Percentiles rank a stretch among this genome's conserved stretches.
phyloP scores from a whole-genome alignment of 2,329 filamentous ascomycete genomes.

The Venturia asperata region DNA sequence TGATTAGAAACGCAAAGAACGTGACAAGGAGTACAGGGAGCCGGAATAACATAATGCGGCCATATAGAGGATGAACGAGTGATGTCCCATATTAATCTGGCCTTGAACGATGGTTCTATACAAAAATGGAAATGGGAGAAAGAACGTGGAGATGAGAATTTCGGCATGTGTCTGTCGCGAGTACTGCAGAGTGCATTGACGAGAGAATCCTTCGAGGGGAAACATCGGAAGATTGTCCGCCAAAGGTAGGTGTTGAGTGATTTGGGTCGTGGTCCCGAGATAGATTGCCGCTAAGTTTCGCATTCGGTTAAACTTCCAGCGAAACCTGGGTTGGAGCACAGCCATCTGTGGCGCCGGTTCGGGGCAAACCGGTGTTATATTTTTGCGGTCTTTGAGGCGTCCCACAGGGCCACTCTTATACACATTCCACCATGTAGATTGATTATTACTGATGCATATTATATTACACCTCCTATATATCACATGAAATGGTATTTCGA shows the following conservation, averaged over 20 bases:
- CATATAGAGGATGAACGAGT: neutral
- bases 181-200: neutral
- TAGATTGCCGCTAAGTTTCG: neutral
- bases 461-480: too few species aligned
- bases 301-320: neutral
- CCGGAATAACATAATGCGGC: slow-evolving; percentile 12
- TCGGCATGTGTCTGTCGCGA: neutral
- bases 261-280: neutral
- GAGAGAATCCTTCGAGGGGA: neutral
- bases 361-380: too few species aligned
- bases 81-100: neutral
- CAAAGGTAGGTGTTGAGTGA: neutral
- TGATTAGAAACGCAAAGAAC: slow-evolving; percentile 23
- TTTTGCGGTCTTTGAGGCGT: too few species aligned
- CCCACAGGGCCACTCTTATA: too few species aligned
- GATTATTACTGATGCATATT: neutral
- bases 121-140: too few species aligned
- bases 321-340: neutral
- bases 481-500: neutral
- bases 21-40: slow-evolving; percentile 22
- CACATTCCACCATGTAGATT: too few species aligned
- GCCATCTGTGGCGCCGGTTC: too few species aligned
- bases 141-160: neutral
- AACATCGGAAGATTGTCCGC: neutral
- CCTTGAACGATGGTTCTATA: neutral